A percentile compares a stretch with the other conserved stretches of the same genome.
Conservation (phyloP, 768 basidiomycete genomes). For the Kwoniella sp. region DNA sequence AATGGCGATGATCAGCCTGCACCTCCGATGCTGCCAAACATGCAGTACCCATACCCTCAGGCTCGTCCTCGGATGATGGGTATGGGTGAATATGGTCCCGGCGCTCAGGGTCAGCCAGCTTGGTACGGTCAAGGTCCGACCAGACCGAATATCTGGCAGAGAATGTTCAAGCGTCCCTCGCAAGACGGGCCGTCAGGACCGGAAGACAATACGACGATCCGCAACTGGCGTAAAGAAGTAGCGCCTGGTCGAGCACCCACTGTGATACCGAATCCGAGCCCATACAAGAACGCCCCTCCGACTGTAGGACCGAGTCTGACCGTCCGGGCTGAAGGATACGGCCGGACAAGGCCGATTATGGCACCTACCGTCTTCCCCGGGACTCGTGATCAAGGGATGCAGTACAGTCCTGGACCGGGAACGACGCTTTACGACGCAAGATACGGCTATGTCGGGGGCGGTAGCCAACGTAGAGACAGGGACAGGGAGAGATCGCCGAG, state of each 20-base stretch:
- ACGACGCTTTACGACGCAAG: conserved; percentile 9
- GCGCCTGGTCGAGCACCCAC: conserved; percentile 17
- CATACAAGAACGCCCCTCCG: not conserved
- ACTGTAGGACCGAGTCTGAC: conserved; percentile 2
- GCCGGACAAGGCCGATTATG: not conserved
- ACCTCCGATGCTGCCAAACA: not conserved
- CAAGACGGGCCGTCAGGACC: conserved; percentile 8
- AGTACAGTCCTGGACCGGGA: not conserved
- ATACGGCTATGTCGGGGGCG: conserved; percentile 2
- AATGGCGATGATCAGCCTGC: not conserved
- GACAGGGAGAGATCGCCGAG: conserved; percentile 4
- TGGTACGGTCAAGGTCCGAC: conserved; percentile 4
- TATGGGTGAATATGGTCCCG: not conserved
- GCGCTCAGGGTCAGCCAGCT: not conserved
- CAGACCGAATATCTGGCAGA: conserved; percentile 13
- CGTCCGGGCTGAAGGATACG: not conserved
- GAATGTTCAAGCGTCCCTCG: conserved; percentile 10
- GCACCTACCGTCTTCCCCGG: conserved; percentile 7
- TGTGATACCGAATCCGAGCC: conserved; percentile 2
- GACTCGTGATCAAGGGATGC: not conserved
- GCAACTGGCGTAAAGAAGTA: conserved; percentile 13
- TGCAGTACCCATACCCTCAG: not conserved
- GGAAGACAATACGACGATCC: conserved; percentile 10
- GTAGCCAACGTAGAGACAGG: not conserved
- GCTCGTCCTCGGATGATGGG: not conserved